A percentile compares a stretch with the other conserved stretches of the same genome.
phyloP scores from a whole-genome alignment of 2,329 filamentous ascomycete genomes.

The Alternaria brassicicola region DNA sequence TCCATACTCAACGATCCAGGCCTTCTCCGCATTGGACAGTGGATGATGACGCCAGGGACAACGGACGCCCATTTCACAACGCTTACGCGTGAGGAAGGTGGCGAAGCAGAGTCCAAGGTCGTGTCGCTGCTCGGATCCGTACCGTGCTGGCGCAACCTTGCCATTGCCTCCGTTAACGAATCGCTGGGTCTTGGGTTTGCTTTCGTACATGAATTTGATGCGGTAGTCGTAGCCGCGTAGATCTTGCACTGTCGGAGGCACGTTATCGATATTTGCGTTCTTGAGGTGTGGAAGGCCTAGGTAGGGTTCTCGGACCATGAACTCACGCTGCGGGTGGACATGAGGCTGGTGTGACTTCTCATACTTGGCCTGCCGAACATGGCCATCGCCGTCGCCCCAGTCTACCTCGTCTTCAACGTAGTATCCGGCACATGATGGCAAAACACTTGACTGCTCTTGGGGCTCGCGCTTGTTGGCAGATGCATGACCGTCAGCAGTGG shows the following conservation, averaged over 20 bases:
- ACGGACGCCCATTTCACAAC: conserved; percentile 13
- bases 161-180: conserved; percentile 12
- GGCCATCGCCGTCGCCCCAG: not conserved
- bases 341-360: not conserved
- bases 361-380: not conserved
- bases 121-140: conserved; percentile 6
- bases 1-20: conserved; percentile 10
- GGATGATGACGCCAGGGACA: conserved; percentile 25
- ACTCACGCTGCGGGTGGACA: not conserved
- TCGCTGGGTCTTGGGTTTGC: not conserved
- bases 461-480: not conserved
- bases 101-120: conserved; percentile 20
- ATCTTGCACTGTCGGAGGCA: conserved; percentile 9
- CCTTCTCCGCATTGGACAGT: conserved; percentile 4
- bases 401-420: conserved; percentile 1
- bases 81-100: conserved; percentile 12
- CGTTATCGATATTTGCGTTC: not conserved
- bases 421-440: not conserved
- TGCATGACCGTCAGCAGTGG: not conserved
- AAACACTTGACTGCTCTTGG: not conserved
- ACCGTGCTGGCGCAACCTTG: conserved; percentile 5
- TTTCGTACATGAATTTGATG: not conserved
- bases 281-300: not conserved
- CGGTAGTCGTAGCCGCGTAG: conserved; percentile 7
- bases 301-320: not conserved